Evolutionary conservation across 2,329 filamentous ascomycete species (phyloP).

Genomic region (Trichoderma endophyticum): DNA sequence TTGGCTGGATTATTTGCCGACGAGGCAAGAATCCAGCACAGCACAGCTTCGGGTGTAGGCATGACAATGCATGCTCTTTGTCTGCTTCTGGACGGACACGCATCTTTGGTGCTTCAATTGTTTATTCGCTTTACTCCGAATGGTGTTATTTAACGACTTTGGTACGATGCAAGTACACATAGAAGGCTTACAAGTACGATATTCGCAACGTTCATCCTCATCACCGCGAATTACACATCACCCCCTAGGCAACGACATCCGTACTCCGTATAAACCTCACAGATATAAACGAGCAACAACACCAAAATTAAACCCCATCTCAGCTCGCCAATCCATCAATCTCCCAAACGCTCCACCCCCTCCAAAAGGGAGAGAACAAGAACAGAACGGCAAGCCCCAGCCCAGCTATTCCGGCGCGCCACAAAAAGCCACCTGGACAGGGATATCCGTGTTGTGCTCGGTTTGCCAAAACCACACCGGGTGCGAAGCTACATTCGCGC

Average conservation of each 20-base stretch:
- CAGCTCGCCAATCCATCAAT: not conserved
- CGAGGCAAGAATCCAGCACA: not conserved
- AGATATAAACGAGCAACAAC: not conserved
- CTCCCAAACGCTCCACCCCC: not conserved
- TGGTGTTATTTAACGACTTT: too few species aligned
- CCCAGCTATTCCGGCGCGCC: not conserved
- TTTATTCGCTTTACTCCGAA: not conserved
- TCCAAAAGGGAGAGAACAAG: not conserved
- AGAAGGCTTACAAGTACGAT: too few species aligned
- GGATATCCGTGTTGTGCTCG: not conserved
- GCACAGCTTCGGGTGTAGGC: not conserved
- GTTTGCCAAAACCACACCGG: not conserved
- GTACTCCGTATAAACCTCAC: not conserved
- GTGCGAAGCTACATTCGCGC: not conserved
- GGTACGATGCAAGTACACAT: not conserved
- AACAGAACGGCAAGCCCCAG: not conserved
- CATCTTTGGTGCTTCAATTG: not conserved
- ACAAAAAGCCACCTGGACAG: slow-evolving; percentile 1
- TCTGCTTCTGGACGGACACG: not conserved
- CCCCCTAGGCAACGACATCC: not conserved
- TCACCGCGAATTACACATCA: too few species aligned
- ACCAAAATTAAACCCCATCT: not conserved
- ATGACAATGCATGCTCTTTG: not conserved
- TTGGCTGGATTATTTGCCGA: not conserved
- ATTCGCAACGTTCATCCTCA: too few species aligned